Evolutionary conservation across 2,329 filamentous ascomycete species (phyloP).

Genomic region (Aureobasidium sp.): DNA sequence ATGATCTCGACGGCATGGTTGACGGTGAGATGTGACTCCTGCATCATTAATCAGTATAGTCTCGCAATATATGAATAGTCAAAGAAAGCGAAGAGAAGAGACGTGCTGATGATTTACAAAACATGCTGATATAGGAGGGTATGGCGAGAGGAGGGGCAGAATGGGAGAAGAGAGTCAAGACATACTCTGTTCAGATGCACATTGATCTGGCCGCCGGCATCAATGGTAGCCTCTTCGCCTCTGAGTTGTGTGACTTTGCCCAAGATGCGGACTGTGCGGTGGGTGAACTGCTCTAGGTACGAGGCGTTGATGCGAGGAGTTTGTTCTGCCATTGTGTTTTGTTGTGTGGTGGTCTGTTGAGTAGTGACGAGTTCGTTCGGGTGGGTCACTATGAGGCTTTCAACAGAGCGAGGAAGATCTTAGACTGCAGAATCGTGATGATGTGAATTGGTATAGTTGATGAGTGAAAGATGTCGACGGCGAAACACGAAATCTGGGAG

Average conservation of each 20-base stretch:
- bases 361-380: not conserved
- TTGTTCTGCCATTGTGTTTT: conserved; percentile 70
- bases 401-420: not conserved
- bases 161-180: conserved; percentile 26
- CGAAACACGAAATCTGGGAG: not conserved
- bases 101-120: no score
- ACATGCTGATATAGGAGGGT: not conserved
- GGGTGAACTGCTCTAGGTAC: conserved; percentile 79
- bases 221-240: conserved; percentile 82
- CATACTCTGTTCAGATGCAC: conserved; percentile 77
- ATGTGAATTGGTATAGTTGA: not conserved
- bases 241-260: conserved; percentile 87
- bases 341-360: not conserved
- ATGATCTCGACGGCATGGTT: conserved; percentile 81
- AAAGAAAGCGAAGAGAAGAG: no score
- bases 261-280: conserved; percentile 81
- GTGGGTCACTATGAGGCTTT: not conserved
- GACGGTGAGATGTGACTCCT: conserved; percentile 77
- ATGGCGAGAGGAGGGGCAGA: no score
- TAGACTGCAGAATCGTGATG: not conserved
- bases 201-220: conserved; percentile 80
- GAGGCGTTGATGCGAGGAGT: conserved; percentile 86
- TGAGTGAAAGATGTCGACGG: not conserved
- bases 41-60: not conserved
- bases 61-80: no score